Percentiles rank a stretch among this genome's conserved stretches.
These are phyloP conservation scores for Sporothrix globosa DNA, from an alignment of 2,329 filamentous ascomycete genomes.

Conservation along the genomic window DNA sequence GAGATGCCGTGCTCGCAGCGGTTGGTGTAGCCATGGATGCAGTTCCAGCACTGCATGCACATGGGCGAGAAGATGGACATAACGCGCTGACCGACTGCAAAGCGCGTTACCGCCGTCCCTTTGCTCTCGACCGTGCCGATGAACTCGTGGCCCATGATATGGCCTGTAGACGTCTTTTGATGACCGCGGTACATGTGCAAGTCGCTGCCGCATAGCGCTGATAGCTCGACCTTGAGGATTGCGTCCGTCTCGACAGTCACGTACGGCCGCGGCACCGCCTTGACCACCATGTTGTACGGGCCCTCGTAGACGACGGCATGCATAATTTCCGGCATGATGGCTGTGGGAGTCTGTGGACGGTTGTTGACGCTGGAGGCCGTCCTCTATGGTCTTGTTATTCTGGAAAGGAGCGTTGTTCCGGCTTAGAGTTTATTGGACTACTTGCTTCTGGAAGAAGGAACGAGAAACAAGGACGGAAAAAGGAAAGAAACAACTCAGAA, in stretches of 20 bases:
- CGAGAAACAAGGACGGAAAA: neutral
- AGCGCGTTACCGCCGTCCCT: constrained; percentile 6
- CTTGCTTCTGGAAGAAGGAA: too few relatives aligned
- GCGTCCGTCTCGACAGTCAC: constrained; percentile 20
- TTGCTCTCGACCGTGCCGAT: constrained; percentile 27
- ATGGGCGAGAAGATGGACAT: constrained; percentile 21
- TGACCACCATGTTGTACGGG: constrained; percentile 27
- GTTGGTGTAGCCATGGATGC: constrained; percentile 29
- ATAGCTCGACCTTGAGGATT: constrained; percentile 25
- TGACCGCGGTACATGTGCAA: constrained; percentile 32
- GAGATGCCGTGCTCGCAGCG: constrained; percentile 27
- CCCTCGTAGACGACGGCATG: constrained; percentile 29
- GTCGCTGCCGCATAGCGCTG: constrained; percentile 30
- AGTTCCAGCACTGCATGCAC: constrained; percentile 30
- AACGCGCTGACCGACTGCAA: constrained; percentile 23
- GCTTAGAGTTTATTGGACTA: too few relatives aligned
- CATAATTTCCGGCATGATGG: constrained; percentile 21
- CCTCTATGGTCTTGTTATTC: too few relatives aligned
- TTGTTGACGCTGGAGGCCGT: too few relatives aligned
- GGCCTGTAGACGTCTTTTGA: constrained; percentile 30
- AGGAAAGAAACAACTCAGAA: neutral
- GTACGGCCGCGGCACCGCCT: constrained; percentile 20
- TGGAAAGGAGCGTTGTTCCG: constrained; percentile 1
- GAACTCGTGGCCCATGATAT: constrained; percentile 31
- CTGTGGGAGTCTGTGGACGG: neutral